phyloP scores from a whole-genome alignment of 2,329 filamentous ascomycete species.

The Huntiella abstrusa region DNA sequence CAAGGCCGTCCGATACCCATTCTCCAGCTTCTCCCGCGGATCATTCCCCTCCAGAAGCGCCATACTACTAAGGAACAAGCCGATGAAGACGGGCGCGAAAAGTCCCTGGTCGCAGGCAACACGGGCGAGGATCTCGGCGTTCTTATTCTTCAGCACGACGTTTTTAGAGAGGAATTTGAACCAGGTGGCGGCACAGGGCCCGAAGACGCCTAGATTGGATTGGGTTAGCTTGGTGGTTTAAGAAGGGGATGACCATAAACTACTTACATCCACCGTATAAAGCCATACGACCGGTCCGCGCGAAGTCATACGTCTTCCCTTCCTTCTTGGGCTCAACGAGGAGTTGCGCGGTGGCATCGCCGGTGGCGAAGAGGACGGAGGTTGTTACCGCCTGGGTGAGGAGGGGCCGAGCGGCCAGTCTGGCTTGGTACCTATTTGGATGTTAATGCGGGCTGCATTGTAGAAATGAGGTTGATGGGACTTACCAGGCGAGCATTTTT shows the following conservation, averaged over 20 bases:
- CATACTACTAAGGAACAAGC: constrained; percentile 68
- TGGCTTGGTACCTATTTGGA: constrained; percentile 59
- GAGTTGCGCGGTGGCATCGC: constrained; percentile 83
- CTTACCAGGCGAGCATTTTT: constrained; percentile 3
- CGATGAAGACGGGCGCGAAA: constrained; percentile 72
- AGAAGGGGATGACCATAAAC: background rate
- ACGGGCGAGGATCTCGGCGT: constrained; percentile 54
- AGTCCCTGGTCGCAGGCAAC: constrained; percentile 64
- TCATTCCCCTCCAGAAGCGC: constrained; percentile 54
- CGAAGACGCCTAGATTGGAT: constrained; percentile 44
- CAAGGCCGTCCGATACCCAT: constrained; percentile 52
- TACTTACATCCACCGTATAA: constrained; percentile 56
- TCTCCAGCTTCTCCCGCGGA: constrained; percentile 46
- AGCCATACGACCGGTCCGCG: constrained; percentile 59
- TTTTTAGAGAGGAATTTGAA: constrained; percentile 58
- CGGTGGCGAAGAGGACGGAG: constrained; percentile 77
- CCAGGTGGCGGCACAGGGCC: constrained; percentile 75
- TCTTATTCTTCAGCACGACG: constrained; percentile 43
- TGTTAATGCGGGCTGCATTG: no score
- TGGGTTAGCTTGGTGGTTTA: constrained; percentile 1
- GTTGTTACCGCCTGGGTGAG: constrained; percentile 85
- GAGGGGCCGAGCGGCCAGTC: constrained; percentile 61
- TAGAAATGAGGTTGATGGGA: background rate
- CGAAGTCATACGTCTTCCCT: constrained; percentile 45
- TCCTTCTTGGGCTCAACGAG: constrained; percentile 65